Evolutionary conservation across 2,329 filamentous ascomycete species (phyloP).

Genomic region (Pseudovirgaria hyperparasitica): DNA sequence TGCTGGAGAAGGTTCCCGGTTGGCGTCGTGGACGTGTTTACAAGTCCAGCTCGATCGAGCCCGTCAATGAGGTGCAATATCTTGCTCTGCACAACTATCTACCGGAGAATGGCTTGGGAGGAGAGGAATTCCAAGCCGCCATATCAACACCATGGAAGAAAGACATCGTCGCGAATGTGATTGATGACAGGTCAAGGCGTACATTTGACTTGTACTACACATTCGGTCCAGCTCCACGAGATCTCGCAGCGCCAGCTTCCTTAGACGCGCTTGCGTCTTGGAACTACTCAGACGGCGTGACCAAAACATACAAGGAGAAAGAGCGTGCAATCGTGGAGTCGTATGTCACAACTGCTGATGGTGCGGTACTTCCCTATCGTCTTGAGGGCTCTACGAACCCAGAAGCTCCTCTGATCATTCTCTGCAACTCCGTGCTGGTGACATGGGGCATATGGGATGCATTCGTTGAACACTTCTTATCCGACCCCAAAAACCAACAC

Average conservation of each 20-base stretch:
- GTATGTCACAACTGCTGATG: conserved; percentile 55
- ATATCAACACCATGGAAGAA: conserved; percentile 49
- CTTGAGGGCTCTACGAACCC: conserved; percentile 60
- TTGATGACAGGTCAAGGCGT: conserved; percentile 44
- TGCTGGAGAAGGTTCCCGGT: conserved; percentile 28
- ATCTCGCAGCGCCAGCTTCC: conserved; percentile 42
- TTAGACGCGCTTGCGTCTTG: too few relatives aligned
- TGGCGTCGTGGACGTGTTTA: conserved; percentile 66
- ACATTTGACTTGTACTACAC: conserved; percentile 65
- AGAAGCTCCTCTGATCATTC: conserved; percentile 57
- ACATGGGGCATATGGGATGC: conserved; percentile 71
- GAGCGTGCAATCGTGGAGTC: conserved; percentile 46
- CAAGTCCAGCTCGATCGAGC: conserved; percentile 47
- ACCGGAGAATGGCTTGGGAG: conserved; percentile 52
- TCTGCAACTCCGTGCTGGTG: conserved; percentile 70
- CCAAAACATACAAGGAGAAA: conserved; percentile 39
- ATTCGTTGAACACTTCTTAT: conserved; percentile 49
- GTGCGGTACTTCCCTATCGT: conserved; percentile 56
- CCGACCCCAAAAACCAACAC: conserved; percentile 41
- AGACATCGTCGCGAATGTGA: conserved; percentile 45
- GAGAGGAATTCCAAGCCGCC: conserved; percentile 50
- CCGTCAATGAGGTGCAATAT: conserved; percentile 35
- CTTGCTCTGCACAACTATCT: conserved; percentile 63
- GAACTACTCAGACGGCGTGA: conserved; percentile 41
- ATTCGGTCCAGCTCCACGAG: conserved; percentile 62